These are phyloP conservation scores for Fusarium sp. DNA, from an alignment of 2,329 filamentous ascomycete species.

Conservation along the genomic window DNA sequence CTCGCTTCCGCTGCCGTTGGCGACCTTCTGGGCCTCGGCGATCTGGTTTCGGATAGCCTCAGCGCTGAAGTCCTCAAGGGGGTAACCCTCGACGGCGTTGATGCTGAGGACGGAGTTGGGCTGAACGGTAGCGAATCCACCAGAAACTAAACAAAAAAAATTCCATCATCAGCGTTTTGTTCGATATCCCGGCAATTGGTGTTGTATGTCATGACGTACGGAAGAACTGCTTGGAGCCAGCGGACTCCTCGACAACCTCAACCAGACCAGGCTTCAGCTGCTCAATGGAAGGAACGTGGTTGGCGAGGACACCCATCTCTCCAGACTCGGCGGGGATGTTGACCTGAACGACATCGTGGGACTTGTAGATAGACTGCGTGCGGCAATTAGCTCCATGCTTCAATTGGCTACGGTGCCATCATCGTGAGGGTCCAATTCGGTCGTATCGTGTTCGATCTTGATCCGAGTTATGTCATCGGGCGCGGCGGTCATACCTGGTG, in stretches of 20 bases:
- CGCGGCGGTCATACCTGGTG: slow-evolving; percentile 82
- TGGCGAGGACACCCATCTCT: slow-evolving; percentile 99
- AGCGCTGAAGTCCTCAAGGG: slow-evolving; percentile 94
- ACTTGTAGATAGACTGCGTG: slow-evolving; percentile 76
- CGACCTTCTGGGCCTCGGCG: slow-evolving; percentile 95
- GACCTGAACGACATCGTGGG: slow-evolving; percentile 85
- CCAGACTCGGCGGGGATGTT: slow-evolving; percentile 98
- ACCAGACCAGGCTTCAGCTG: slow-evolving; percentile 97
- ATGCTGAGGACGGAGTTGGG: slow-evolving; percentile 95
- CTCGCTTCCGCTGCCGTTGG: slow-evolving; percentile 89
- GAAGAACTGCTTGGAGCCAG: slow-evolving; percentile 96
- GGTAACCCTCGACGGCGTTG: slow-evolving; percentile 96
- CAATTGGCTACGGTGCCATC: slow-evolving; percentile 43
- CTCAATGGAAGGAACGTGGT: slow-evolving; percentile 98
- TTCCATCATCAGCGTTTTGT: slow-evolving; percentile 42
- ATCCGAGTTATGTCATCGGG: slow-evolving; percentile 26
- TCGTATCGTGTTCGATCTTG: slow-evolving; percentile 42
- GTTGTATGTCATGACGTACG: slow-evolving; percentile 69
- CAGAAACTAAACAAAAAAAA: slow-evolving; percentile 75
- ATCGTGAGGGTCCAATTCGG: slow-evolving; percentile 46
- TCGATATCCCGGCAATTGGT: slow-evolving; percentile 1
- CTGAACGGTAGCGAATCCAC: slow-evolving; percentile 96
- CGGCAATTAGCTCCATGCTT: slow-evolving; percentile 62
- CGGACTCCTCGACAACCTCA: slow-evolving; percentile 94
- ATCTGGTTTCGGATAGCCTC: slow-evolving; percentile 92